phyloP scores from a whole-genome alignment of 2,329 filamentous ascomycete species.

The Neonectria neomacrospora region DNA sequence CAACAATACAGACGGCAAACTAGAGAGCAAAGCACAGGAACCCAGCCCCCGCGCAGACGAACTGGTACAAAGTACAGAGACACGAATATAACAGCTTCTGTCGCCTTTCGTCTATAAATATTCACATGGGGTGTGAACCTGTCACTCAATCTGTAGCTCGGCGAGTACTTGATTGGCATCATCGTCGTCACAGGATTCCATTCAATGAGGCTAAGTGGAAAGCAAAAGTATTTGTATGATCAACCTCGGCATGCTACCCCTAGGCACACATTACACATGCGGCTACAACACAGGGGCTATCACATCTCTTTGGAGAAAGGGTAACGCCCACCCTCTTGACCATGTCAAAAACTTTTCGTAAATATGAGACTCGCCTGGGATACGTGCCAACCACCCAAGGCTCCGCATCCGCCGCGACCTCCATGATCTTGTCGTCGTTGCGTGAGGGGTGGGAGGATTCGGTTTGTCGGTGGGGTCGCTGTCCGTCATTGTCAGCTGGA shows the following conservation, averaged over 20 bases:
- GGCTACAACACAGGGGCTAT: constrained; percentile 62
- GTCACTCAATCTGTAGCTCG: neutral
- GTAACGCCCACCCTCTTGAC: constrained; percentile 63
- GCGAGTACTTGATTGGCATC: constrained; percentile 14
- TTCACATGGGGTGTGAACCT: neutral
- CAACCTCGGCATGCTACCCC: constrained; percentile 65
- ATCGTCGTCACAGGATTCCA: constrained; percentile 44
- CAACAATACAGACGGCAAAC: neutral
- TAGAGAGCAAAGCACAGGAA: neutral
- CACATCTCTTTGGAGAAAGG: constrained; percentile 60
- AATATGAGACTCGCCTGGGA: constrained; percentile 64
- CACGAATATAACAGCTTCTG: constrained; percentile 14
- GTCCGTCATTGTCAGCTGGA: constrained; percentile 38
- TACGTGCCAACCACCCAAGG: constrained; percentile 59
- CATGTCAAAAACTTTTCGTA: constrained; percentile 68
- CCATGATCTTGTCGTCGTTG: constrained; percentile 56
- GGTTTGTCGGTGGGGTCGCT: constrained; percentile 48
- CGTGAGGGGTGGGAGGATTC: constrained; percentile 49
- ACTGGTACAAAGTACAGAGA: constrained; percentile 1
- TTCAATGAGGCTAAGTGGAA: constrained; percentile 50
- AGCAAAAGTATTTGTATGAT: constrained; percentile 66
- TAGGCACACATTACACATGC: constrained; percentile 61
- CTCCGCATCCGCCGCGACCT: constrained; percentile 57
- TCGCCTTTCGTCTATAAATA: neutral
- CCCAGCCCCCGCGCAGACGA: neutral